Evolutionary conservation across 2,329 filamentous ascomycete species (phyloP), one percentile per base, ranked within the genome.

Genomic region (Fusarium metavorans): DNA sequence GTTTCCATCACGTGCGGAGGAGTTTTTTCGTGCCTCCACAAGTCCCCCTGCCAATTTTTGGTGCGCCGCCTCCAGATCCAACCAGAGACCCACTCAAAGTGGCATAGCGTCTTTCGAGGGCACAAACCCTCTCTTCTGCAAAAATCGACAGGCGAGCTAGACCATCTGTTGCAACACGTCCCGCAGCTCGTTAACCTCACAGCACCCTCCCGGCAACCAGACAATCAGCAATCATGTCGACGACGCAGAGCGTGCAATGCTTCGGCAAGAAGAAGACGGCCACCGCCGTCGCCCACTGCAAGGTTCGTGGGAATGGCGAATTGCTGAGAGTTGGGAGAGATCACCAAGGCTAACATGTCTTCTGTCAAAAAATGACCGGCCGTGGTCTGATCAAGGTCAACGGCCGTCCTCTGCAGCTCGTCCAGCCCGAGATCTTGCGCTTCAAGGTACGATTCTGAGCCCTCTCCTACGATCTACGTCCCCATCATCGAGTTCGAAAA

Each of bases 261-360:
- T 98, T 98, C 94, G 95, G 95, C 93, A 98, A 98, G 93, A 95
- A 95, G 92, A 95, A 94, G 91, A 95, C 92, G 85, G 95, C 95
- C 82, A 94, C 92, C 78, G 92, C 92, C 84, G 95, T 97, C 88
- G 95, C 94, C 87, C 94, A 96, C 90, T 96, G 94, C 93, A 95
- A 96, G 92, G 92, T 94, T 90, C 86, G 88, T 84, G 45, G 66
- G 9, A 37, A n/a, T 43, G 25, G 60, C 64, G 66, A 59, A 52
- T 59, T 20, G 30, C 18, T 45, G 56, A 68, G 20, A 67, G 9
- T 60, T 30, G 48, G 25, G 10, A 30, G 27, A 61, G 25, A 35
- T 16, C 35, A 60, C 14, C 45, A 73, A 75, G 76, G 75, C 82
- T 84, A 77, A 84, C 80, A 73, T 72, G 60, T 23, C 58, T 43